phyloP scores from a whole-genome alignment of 2,329 filamentous ascomycete species.

The Colletotrichum sp. region DNA sequence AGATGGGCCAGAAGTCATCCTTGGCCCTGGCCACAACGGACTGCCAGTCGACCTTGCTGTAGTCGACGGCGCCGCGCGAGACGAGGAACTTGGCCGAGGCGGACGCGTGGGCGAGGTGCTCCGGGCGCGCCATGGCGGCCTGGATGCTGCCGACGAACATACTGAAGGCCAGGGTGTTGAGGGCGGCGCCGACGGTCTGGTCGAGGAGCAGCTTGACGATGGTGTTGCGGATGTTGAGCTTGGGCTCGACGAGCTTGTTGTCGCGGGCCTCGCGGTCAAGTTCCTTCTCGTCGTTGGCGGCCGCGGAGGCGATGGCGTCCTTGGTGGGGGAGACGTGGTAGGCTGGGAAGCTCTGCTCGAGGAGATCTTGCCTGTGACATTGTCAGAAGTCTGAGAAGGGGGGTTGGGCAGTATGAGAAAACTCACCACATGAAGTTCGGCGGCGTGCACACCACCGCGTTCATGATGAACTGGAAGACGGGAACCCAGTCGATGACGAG shows the following conservation, averaged over 20 bases:
- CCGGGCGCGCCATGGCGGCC: conserved; percentile 45
- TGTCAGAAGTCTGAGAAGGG: not conserved
- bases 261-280: conserved; percentile 37
- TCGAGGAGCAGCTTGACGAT: conserved; percentile 71
- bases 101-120: conserved; percentile 37
- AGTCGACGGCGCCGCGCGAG: conserved; percentile 46
- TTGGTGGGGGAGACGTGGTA: conserved; percentile 50
- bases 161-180: conserved; percentile 71
- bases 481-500: conserved; percentile 69
- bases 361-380: conserved; percentile 68
- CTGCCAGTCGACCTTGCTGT: conserved; percentile 48
- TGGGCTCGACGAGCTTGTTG: conserved; percentile 49
- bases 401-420: not conserved
- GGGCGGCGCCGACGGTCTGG: conserved; percentile 67
- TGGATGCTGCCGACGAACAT: conserved; percentile 63
- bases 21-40: conserved; percentile 47
- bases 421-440: conserved; percentile 82
- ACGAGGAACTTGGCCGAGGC: conserved; percentile 31
- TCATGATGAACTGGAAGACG: conserved; percentile 79
- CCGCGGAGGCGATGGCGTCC: conserved; percentile 43
- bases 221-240: conserved; percentile 68
- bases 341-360: conserved; percentile 78
- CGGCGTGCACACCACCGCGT: conserved; percentile 74
- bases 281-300: conserved; percentile 45
- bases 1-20: conserved; percentile 67